Evolutionary conservation across 1,284 basidiomycete species (phyloP).

Genomic region (Pseudomicrostroma phylloplanum): DNA sequence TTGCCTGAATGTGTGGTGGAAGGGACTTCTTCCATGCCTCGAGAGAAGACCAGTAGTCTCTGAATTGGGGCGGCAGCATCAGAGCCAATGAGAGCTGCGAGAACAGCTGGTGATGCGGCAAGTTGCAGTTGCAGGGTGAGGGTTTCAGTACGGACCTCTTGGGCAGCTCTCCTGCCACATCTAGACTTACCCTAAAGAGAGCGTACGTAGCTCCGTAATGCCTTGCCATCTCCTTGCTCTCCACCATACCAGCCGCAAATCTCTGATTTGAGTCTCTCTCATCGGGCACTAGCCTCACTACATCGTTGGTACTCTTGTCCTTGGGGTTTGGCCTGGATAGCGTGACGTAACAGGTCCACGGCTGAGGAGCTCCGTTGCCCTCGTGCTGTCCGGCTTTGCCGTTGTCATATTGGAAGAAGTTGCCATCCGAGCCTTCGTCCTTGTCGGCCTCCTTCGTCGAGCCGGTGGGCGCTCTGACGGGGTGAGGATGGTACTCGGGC

Average conservation of each 20-base stretch:
- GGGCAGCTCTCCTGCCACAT: background rate
- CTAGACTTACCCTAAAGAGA: conserved; percentile 33
- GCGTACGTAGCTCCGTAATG: conserved; percentile 52
- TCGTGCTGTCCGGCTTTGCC: conserved; percentile 8
- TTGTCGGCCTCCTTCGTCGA: background rate
- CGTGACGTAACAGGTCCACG: conserved; percentile 36
- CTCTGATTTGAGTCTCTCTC: conserved; percentile 5
- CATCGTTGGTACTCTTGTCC: conserved; percentile 4
- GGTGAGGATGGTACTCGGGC: conserved; percentile 4
- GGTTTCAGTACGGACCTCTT: background rate
- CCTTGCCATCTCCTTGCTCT: conserved; percentile 25
- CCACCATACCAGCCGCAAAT: conserved; percentile 6
- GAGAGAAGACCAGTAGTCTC: conserved; percentile 48
- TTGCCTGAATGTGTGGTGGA: conserved; percentile 30
- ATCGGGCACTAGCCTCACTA: conserved; percentile 2
- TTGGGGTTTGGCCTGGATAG: conserved; percentile 16
- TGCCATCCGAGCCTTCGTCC: background rate
- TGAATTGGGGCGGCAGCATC: conserved; percentile 44
- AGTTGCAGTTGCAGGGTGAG: background rate
- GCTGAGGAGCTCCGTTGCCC: background rate
- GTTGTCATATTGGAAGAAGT: background rate
- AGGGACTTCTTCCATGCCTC: conserved; percentile 39
- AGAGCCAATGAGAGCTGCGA: conserved; percentile 41
- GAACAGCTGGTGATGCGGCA: conserved; percentile 20
- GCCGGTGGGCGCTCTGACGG: background rate